phyloP scores from a whole-genome alignment of 768 basidiomycete species.

The Ramaria sp. region DNA sequence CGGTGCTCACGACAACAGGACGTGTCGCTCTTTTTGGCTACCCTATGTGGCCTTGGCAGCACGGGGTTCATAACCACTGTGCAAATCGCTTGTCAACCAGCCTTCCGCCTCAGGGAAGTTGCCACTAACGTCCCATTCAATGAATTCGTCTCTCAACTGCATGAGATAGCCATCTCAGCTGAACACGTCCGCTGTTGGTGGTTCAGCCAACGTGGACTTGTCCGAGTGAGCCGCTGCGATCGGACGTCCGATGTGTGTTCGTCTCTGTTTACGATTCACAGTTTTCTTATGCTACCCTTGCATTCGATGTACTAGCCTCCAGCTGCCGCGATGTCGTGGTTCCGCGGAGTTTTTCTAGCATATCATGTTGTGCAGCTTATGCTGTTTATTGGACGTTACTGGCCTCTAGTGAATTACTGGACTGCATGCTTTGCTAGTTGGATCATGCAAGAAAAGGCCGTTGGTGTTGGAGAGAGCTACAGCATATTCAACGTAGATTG shows the following conservation, averaged over 20 bases:
- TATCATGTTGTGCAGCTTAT: slow-evolving; percentile 77
- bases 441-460: slow-evolving; percentile 44
- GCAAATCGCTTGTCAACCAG: slow-evolving; percentile 67
- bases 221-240: slow-evolving; percentile 65
- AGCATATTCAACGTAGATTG: slow-evolving; percentile 91
- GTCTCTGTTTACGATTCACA: not conserved
- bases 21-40: slow-evolving; percentile 76
- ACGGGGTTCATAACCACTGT: slow-evolving; percentile 83
- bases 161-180: slow-evolving; percentile 45
- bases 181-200: slow-evolving; percentile 95
- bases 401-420: slow-evolving; percentile 50
- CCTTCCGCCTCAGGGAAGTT: slow-evolving; percentile 70
- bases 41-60: slow-evolving; percentile 81
- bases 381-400: slow-evolving; percentile 64
- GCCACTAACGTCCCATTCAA: slow-evolving; percentile 55
- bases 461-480: slow-evolving; percentile 67
- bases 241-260: slow-evolving; percentile 64
- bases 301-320: slow-evolving; percentile 32
- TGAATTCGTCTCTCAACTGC: slow-evolving; percentile 46
- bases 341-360: slow-evolving; percentile 62
- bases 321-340: slow-evolving; percentile 45
- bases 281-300: not conserved
- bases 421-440: slow-evolving; percentile 58
- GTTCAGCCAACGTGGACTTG: slow-evolving; percentile 70
- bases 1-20: slow-evolving; percentile 47